Evolutionary conservation across 2,329 filamentous ascomycete species (phyloP), one percentile per base, ranked within the genome.

Genomic region (Cytospora mali): DNA sequence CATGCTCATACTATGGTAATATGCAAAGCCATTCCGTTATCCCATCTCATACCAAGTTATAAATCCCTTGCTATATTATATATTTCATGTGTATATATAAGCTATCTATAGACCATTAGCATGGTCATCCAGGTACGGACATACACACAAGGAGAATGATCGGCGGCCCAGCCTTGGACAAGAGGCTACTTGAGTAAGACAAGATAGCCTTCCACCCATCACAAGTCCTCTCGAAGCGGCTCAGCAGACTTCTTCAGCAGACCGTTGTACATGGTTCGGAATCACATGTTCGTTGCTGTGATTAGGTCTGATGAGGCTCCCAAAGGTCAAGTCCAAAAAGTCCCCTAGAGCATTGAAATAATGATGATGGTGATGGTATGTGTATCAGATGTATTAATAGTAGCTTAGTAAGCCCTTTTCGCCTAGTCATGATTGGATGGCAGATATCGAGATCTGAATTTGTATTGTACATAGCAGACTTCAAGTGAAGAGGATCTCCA

Each of bases 171-270:
- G n/a, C n/a, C n/a, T 23, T 23, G 4, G n/a, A n/a, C n/a, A 46
- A 11, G n/a, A 21, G 42, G n/a, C 42, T 46, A 46, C 42, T 5
- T 46, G 18, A 23, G n/a, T 46, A 23, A 46, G 42, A 46, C n/a
- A 46, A 21, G n/a, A 46, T n/a, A 13, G 23, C n/a, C 42, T 39
- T 6, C 35, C 35, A 23, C n/a, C 27, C 51, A 33, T 54, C 27
- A 16, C 27, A 31, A 46, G 33, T 50, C 46, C 35, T 33, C 28
- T 33, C 18, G 10, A 21, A 50, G n/a, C 46, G 48, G 28, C 29
- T 11, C 55, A 50, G 55, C 23, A 33, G 55, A 28, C 33, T 42
- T 35, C 46, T 50, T 28, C 46, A 50, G 46, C 55, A 35, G 55
- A 58, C 46, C 23, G 21, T 46, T 23, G 18, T 13, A 46, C 10